Base-by-base conservation (phyloP, 371 early-diverging fungal genomes). In the Mortierella sp. region DNA sequence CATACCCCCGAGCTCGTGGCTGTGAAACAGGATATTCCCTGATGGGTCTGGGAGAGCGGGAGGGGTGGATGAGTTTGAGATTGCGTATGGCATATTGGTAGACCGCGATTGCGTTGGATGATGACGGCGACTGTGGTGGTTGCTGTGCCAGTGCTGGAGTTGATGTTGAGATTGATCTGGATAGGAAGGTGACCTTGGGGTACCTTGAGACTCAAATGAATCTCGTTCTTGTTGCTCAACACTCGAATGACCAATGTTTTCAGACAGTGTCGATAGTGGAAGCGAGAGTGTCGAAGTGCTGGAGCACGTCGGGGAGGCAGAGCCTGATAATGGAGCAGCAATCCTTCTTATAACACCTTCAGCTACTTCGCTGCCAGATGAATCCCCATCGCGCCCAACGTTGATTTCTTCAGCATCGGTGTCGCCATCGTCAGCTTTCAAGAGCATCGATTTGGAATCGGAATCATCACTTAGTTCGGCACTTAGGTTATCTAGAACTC, bases 371-470 rank as follows among this genome's bases (percentile, higher is more conserved):
- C 75, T 75, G 9, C 28, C 71, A 15, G 53, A 64, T 7, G 75
- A 76, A 9, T 58, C 43, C 2, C 45, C 66, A 9, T 17, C 51
- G 32, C 47, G 64, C 42, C 66, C 70, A 28, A 74, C 34, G 10
- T 56, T 22, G 12, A 80, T 51, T 35, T 80, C 81, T 53, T 80
- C 81, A 0, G 81, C 81, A 56, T 80, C 81, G 13, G 69, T 80
- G 37, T 80, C 81, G 1, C 81, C 81, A 22, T 80, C 74, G 23
- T 79, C 68, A 0, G 72, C 68, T 32, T 75, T 75, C 66, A 80
- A 68, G n/a, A 80, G 66, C n/a, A 61, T 64, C 7, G 81, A 80
- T 29, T 75, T 80, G n/a, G 81, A 43, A 10, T 79, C 79, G 10
- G 65, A 73, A 15, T 75, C 81, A 15, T 80, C 81, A 19, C 68